Percentiles rank a stretch among this genome's conserved stretches.
Evolutionary conservation across 148 eudicot genomes (phyloP).

Genomic region (Agrostemma githago): DNA sequence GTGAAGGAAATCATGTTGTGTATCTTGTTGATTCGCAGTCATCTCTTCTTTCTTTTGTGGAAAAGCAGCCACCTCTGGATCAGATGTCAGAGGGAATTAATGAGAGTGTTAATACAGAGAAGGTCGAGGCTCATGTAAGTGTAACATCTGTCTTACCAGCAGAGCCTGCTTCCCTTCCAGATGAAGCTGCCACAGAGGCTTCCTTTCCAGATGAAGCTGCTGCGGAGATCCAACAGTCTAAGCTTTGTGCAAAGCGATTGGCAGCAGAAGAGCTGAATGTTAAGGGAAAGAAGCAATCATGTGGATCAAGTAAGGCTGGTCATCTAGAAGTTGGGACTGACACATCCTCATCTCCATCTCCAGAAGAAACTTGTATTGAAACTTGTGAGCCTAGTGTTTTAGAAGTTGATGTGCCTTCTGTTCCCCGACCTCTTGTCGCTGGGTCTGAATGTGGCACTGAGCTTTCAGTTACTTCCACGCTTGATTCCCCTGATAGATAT

Average conservation of each 20-base stretch:
- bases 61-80: constrained; percentile 22
- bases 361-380: constrained; percentile 28
- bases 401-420: constrained; percentile 31
- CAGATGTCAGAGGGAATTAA: constrained; percentile 23
- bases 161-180: constrained; percentile 25
- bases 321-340: constrained; percentile 32
- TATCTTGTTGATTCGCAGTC: constrained; percentile 21
- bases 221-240: constrained; percentile 40
- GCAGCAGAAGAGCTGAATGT: constrained; percentile 53
- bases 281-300: constrained; percentile 47
- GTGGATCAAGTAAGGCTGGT: constrained; percentile 52
- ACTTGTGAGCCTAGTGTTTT: constrained; percentile 28
- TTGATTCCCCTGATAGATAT: constrained; percentile 77
- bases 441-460: constrained; percentile 91
- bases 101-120: constrained; percentile 17
- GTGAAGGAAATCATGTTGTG: constrained; percentile 31
- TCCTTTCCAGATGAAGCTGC: constrained; percentile 26
- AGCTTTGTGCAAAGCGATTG: constrained; percentile 33
- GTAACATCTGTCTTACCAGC: constrained; percentile 16
- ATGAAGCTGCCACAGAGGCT: constrained; percentile 31
- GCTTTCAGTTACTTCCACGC: constrained; percentile 80
- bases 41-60: constrained; percentile 21
- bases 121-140: constrained; percentile 24
- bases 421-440: constrained; percentile 34
- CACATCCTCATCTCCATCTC: constrained; percentile 30